These are phyloP conservation scores for Sporothrix sp. DNA, from an alignment of 2,329 filamentous ascomycete genomes.

Conservation along the genomic window DNA sequence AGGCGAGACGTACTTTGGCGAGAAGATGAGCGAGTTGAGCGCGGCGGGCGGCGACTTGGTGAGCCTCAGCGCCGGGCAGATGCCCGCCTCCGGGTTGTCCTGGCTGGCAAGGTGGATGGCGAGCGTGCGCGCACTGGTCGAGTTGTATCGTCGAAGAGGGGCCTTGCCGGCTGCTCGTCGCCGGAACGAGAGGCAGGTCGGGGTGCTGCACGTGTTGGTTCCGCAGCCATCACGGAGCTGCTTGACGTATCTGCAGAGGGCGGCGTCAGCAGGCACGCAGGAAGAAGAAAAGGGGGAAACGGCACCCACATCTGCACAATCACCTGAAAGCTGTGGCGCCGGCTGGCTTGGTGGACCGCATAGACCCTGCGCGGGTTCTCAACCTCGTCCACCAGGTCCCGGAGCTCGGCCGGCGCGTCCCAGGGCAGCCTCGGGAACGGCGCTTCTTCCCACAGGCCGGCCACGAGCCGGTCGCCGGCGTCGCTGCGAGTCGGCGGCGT, in stretches of 20 bases:
- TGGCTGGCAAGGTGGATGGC: slow-evolving; percentile 73
- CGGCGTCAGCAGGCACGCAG: slow-evolving; percentile 15
- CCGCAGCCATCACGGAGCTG: slow-evolving; percentile 79
- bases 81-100: slow-evolving; percentile 60
- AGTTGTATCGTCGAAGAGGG: slow-evolving; percentile 68
- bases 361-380: slow-evolving; percentile 54
- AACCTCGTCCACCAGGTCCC: slow-evolving; percentile 44
- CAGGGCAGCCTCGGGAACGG: slow-evolving; percentile 49
- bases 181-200: slow-evolving; percentile 73
- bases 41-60: slow-evolving; percentile 36
- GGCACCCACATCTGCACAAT: slow-evolving; percentile 54
- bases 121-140: slow-evolving; percentile 70
- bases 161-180: slow-evolving; percentile 55
- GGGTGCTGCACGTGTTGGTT: slow-evolving; percentile 55
- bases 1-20: slow-evolving; percentile 23
- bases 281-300: slow-evolving; percentile 7
- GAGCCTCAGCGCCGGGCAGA: slow-evolving; percentile 49
- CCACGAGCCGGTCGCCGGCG: slow-evolving; percentile 29
- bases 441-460: slow-evolving; percentile 52
- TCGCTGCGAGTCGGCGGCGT: slow-evolving; percentile 21
- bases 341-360: slow-evolving; percentile 48
- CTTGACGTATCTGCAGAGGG: slow-evolving; percentile 53
- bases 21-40: slow-evolving; percentile 38
- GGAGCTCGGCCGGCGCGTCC: slow-evolving; percentile 51
- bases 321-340: slow-evolving; percentile 54